Base-by-base conservation (phyloP, 177 flowering plant species). In the Tripterygium wilfordii region DNA sequence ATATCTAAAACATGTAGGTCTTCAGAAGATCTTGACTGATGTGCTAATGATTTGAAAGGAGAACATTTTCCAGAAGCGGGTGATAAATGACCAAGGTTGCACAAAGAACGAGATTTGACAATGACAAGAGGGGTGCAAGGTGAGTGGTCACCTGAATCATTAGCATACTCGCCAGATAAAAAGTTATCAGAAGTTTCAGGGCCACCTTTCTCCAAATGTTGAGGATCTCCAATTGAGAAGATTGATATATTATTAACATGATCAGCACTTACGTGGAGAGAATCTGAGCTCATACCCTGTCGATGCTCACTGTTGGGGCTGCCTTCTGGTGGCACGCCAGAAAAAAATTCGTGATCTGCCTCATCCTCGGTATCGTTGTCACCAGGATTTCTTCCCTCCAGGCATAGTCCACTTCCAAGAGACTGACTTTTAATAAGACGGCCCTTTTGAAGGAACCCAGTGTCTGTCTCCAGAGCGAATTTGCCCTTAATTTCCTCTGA, bases 381-480 rank as follows among this genome's bases (percentile, higher is more conserved):
- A 36, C 29, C 47, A 46, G 53, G 49, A 36, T 48, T 35, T 39
- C 45, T 65, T 2, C 66, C 70, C 36, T 70, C 61, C 64, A 45
- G 60, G 38, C 70, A 68, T 33, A 83, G 41, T 29, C 57, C 78
- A 78, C 77, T 72, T 56, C 88, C 96, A 10, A 79, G 61, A 58
- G 96, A 92, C 46, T 52, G 66, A 68, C 94, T 70, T 64, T 81
- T 88, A 66, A 60, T 77, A 10, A 87, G 48, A 27, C 6, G 48
- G 3, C 51, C 49, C 17, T 24, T 51, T 44, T 40, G 63, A 44
- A 44, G 53, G 40, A 48, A 51, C 42, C 44, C 63, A 10, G 2
- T 7, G 13, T 60, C 64, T 31, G 15, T 56, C 39, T 52, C 75
- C 21, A 58, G 22, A 57, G 53, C 48, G 44, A 26, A 42, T 56